Conservation (phyloP, 495 filamentous ascomycete species). For the Trichodelitschia bisporula region DNA sequence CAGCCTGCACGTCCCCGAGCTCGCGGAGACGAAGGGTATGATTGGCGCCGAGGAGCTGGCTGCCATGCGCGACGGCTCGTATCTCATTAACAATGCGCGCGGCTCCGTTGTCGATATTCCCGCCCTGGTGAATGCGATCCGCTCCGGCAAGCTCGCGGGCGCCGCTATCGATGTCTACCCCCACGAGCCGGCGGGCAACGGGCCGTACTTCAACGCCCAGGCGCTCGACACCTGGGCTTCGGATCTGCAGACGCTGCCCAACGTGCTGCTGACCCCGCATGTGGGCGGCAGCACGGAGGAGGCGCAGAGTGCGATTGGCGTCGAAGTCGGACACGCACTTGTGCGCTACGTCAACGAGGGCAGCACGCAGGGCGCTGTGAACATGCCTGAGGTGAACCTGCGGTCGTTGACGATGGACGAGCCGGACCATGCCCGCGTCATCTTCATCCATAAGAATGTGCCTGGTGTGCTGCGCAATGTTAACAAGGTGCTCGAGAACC, state of each 20-base stretch:
- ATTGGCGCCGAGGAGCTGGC: slow-evolving; percentile 53
- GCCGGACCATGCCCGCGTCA: slow-evolving; percentile 66
- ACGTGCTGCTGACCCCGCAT: slow-evolving; percentile 86
- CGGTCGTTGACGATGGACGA: slow-evolving; percentile 73
- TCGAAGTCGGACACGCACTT: slow-evolving; percentile 72
- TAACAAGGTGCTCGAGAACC: slow-evolving; percentile 75
- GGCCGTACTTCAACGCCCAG: slow-evolving; percentile 73
- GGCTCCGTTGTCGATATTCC: slow-evolving; percentile 89
- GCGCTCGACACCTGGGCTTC: slow-evolving; percentile 64
- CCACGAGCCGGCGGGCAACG: slow-evolving; percentile 77
- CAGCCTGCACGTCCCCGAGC: slow-evolving; percentile 81
- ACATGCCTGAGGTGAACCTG: slow-evolving; percentile 80
- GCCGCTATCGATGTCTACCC: slow-evolving; percentile 94
- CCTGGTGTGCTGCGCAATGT: slow-evolving; percentile 85
- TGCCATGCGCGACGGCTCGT: slow-evolving; percentile 77
- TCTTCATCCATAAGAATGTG: slow-evolving; percentile 90
- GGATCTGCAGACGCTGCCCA: slow-evolving; percentile 64
- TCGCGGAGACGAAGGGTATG: slow-evolving; percentile 78
- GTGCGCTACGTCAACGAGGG: slow-evolving; percentile 88
- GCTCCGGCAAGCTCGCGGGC: slow-evolving; percentile 69
- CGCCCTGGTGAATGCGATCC: slow-evolving; percentile 70
- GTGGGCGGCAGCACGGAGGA: slow-evolving; percentile 97
- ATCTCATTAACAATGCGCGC: slow-evolving; percentile 87
- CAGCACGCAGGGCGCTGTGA: slow-evolving; percentile 71
- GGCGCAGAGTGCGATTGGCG: slow-evolving; percentile 85